A percentile compares a stretch with the other conserved stretches of the same genome.
These are phyloP conservation scores for Lactarius hengduanensis DNA, from an alignment of 768 basidiomycete species.

Conservation along the genomic window DNA sequence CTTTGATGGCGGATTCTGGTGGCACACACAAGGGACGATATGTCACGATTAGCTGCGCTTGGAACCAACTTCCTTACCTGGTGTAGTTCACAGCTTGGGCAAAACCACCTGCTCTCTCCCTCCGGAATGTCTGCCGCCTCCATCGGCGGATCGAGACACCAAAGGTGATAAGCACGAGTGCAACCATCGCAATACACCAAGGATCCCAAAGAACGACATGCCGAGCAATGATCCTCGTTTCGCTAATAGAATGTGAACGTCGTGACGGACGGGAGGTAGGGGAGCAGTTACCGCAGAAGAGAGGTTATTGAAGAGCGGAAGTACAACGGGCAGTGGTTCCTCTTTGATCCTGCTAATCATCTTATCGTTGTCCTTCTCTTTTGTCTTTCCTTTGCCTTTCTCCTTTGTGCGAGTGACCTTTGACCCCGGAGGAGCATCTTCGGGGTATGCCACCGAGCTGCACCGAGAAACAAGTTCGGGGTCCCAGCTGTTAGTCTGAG, in stretches of 20 bases:
- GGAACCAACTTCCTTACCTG: conserved; percentile 46
- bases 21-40: conserved; percentile 18
- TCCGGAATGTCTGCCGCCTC: conserved; percentile 84
- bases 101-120: conserved; percentile 70
- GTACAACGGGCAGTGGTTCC: conserved; percentile 41
- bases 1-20: conserved; percentile 66
- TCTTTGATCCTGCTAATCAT: conserved; percentile 43
- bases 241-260: conserved; percentile 35
- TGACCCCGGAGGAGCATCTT: conserved; percentile 28
- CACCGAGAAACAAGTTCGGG: conserved; percentile 63
- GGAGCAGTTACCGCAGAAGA: conserved; percentile 39
- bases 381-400: conserved; percentile 47
- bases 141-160: conserved; percentile 96
- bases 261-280: conserved; percentile 10
- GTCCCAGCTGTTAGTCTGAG: conserved; percentile 54
- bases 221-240: conserved; percentile 85
- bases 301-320: conserved; percentile 38
- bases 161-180: conserved; percentile 91
- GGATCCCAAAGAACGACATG: conserved; percentile 77
- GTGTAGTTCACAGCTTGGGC: conserved; percentile 64
- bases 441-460: conserved; percentile 39
- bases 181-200: conserved; percentile 98
- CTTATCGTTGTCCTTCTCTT: conserved; percentile 38
- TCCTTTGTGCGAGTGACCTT: conserved; percentile 30
- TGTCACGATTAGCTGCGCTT: conserved; percentile 30